Evolutionary conservation across 306 rosid species (phyloP).

Genomic region (Acacia crassicarpa): DNA sequence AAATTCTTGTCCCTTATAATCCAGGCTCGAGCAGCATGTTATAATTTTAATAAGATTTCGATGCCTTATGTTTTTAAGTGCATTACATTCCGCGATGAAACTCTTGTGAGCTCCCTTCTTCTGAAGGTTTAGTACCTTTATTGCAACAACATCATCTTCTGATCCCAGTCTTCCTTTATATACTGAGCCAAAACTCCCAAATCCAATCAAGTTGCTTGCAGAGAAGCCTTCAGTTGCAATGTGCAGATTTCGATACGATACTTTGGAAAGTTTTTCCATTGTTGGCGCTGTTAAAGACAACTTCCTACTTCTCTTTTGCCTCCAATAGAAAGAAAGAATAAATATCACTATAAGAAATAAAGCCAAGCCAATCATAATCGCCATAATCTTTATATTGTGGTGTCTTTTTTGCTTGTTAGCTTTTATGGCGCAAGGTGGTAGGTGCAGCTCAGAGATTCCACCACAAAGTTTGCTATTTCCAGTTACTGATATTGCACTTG

Average conservation of each 20-base stretch:
- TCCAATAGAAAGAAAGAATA: not conserved
- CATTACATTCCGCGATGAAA: slow-evolving; percentile 25
- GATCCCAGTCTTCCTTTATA: not conserved
- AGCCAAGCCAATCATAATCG: not conserved
- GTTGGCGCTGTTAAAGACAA: not conserved
- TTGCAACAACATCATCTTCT: not conserved
- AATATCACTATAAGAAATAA: not conserved
- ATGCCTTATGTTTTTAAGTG: slow-evolving; percentile 22
- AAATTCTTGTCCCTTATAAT: not conserved
- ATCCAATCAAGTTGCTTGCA: not conserved
- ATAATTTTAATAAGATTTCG: slow-evolving; percentile 29
- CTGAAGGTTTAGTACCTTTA: not conserved
- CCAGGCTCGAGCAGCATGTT: slow-evolving; percentile 11
- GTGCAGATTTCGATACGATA: not conserved
- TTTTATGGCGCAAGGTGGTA: not conserved
- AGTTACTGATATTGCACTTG: not conserved
- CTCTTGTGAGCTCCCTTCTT: not conserved
- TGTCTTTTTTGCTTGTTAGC: not conserved
- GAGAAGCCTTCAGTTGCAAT: not conserved
- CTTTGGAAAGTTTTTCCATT: not conserved
- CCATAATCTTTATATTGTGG: not conserved
- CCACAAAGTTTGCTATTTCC: not conserved
- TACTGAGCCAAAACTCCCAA: not conserved
- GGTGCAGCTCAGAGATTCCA: not conserved
- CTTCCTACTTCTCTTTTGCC: not conserved